These are phyloP conservation scores for Acacia melanoxylon DNA, from an alignment of 306 rosid species.

Conservation along the genomic window DNA sequence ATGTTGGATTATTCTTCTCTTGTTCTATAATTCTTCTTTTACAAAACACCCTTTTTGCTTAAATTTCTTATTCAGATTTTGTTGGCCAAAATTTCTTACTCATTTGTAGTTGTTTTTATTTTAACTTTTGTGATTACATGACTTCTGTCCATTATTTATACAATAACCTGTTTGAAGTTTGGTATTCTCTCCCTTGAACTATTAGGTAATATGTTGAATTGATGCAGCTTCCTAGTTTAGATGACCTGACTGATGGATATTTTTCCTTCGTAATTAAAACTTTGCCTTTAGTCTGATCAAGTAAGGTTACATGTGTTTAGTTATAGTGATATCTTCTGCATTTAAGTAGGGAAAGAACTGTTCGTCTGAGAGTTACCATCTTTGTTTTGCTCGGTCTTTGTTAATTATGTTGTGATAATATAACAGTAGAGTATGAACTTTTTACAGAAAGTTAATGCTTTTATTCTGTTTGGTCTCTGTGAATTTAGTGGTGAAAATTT, in stretches of 20 bases:
- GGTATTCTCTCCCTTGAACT: not conserved
- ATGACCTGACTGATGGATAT: not conserved
- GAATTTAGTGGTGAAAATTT: not conserved
- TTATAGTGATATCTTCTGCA: not conserved
- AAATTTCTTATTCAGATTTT: conserved; percentile 8
- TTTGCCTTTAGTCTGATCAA: conserved; percentile 1
- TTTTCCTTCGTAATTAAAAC: not conserved
- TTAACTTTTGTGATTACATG: not conserved
- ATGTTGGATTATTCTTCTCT: not conserved
- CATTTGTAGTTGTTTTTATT: conserved; percentile 8
- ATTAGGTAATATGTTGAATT: not conserved
- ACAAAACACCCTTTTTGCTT: not conserved
- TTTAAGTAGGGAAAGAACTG: not conserved
- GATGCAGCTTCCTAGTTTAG: conserved; percentile 16
- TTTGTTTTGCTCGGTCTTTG: conserved; percentile 17
- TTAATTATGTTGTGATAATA: not conserved
- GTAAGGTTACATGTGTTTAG: not conserved
- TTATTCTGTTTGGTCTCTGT: not conserved
- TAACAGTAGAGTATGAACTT: not conserved
- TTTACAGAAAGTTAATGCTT: not conserved
- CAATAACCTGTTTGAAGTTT: not conserved
- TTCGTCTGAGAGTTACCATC: not conserved
- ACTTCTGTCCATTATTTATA: not conserved
- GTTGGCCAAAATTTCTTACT: not conserved
- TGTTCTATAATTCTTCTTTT: not conserved